These are phyloP conservation scores for Monosporascus sp. DNA, from an alignment of 2,329 filamentous ascomycete species.

Conservation along the genomic window DNA sequence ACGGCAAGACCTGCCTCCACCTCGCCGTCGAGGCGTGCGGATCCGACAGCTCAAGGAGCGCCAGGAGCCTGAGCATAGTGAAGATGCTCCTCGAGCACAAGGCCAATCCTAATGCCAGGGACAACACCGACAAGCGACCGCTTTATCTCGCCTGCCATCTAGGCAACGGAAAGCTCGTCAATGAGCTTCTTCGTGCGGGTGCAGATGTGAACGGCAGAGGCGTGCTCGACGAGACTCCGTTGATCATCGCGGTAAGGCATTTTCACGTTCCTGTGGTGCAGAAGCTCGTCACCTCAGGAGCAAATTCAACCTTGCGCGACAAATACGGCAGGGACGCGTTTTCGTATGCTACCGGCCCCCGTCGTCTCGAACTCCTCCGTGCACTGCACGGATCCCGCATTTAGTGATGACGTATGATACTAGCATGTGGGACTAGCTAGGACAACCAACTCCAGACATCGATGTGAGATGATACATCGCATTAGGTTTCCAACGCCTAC, in stretches of 20 bases:
- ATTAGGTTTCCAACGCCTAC: no score
- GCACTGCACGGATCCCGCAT: neutral
- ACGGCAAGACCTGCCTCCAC: neutral
- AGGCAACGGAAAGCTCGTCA: neutral
- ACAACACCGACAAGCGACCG: neutral
- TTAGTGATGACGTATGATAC: neutral
- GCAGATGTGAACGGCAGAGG: neutral
- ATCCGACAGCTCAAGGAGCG: neutral
- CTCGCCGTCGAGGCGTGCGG: neutral
- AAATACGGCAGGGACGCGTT: neutral
- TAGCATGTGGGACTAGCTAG: no score
- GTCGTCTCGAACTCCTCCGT: neutral
- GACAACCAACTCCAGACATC: no score
- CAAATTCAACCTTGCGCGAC: neutral
- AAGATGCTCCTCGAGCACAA: neutral
- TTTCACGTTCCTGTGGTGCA: neutral
- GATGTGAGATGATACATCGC: no score
- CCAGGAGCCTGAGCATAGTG: neutral
- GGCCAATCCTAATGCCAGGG: neutral
- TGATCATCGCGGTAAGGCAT: neutral
- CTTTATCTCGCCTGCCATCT: neutral
- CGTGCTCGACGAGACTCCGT: neutral
- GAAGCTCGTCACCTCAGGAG: neutral
- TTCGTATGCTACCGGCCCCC: neutral
- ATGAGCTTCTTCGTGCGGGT: neutral